Conservation (phyloP, 208 protist genomes). For the Trypanosoma scelopori region DNA sequence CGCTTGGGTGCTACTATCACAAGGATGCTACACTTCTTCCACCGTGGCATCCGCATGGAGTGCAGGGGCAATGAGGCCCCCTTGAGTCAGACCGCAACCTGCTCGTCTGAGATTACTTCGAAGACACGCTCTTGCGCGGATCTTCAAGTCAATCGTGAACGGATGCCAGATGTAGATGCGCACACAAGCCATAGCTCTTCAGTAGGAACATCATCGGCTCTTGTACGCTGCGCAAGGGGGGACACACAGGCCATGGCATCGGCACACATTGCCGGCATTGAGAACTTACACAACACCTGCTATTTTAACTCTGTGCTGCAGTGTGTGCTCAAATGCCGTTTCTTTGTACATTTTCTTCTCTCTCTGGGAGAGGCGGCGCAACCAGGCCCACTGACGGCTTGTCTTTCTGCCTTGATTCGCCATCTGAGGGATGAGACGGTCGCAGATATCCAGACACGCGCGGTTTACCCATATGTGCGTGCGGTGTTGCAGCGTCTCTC, state of each 20-base stretch:
- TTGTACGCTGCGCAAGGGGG: not conserved
- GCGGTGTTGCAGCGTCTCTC: slow-evolving; percentile 49
- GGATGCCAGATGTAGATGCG: not conserved
- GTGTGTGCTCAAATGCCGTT: slow-evolving; percentile 84
- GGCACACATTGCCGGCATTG: slow-evolving; percentile 73
- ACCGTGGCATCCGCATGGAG: slow-evolving; percentile 10
- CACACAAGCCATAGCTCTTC: not conserved
- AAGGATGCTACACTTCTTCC: slow-evolving; percentile 1
- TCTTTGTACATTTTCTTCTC: slow-evolving; percentile 54
- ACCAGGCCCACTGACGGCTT: slow-evolving; percentile 54
- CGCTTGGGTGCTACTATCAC: slow-evolving; percentile 11
- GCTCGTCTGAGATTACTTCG: not conserved
- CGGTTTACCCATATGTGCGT: slow-evolving; percentile 44
- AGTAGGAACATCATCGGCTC: not conserved
- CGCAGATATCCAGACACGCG: slow-evolving; percentile 49
- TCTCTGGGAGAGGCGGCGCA: not conserved
- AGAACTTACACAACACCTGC: slow-evolving; percentile 93
- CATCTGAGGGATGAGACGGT: slow-evolving; percentile 50
- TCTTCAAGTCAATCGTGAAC: not conserved
- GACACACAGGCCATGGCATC: slow-evolving; percentile 28
- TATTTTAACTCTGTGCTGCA: slow-evolving; percentile 97
- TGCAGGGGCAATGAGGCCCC: not conserved
- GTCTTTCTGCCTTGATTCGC: slow-evolving; percentile 44
- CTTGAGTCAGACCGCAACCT: not conserved
- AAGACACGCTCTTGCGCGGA: not conserved